phyloP scores from a whole-genome alignment of 345 rosid species.

The Abelmoschus esculentus region DNA sequence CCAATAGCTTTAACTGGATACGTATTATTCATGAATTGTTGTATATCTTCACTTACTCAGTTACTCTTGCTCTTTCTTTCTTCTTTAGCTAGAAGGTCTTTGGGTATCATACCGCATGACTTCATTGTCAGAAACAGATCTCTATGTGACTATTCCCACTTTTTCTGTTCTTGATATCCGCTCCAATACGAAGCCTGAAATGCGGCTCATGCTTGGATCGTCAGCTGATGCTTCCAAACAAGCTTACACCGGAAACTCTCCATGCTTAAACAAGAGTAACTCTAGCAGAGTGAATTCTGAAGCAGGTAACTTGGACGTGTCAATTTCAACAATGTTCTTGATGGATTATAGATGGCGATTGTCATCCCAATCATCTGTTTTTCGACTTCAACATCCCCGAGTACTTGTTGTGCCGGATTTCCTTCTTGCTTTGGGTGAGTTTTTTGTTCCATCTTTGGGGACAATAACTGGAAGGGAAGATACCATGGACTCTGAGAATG shows the following conservation, averaged over 20 bases:
- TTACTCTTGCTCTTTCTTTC: conserved; percentile 8
- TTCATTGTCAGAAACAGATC: conserved; percentile 84
- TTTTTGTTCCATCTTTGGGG: conserved; percentile 88
- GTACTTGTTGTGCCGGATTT: conserved; percentile 94
- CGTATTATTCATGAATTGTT: not conserved
- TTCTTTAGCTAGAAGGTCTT: conserved; percentile 80
- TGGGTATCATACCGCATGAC: conserved; percentile 94
- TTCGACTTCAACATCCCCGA: conserved; percentile 90
- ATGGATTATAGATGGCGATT: conserved; percentile 91
- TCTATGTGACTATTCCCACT: conserved; percentile 81
- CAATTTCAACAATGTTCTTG: conserved; percentile 82
- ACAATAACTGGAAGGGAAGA: conserved; percentile 91
- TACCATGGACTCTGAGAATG: conserved; percentile 79
- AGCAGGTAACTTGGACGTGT: conserved; percentile 40
- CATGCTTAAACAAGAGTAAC: conserved; percentile 45
- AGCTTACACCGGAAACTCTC: conserved; percentile 50
- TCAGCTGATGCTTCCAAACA: conserved; percentile 75
- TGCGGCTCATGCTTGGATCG: conserved; percentile 98
- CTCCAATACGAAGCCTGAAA: conserved; percentile 81
- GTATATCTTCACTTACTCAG: not conserved
- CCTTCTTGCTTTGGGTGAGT: conserved; percentile 91
- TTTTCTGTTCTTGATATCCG: conserved; percentile 86
- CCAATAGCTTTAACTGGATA: too few species aligned
- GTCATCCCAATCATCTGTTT: conserved; percentile 77
- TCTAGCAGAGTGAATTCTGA: conserved; percentile 41